Evolutionary conservation across 78 protist genomes (phyloP).

Genomic region (Tieghemostelium lacteum): DNA sequence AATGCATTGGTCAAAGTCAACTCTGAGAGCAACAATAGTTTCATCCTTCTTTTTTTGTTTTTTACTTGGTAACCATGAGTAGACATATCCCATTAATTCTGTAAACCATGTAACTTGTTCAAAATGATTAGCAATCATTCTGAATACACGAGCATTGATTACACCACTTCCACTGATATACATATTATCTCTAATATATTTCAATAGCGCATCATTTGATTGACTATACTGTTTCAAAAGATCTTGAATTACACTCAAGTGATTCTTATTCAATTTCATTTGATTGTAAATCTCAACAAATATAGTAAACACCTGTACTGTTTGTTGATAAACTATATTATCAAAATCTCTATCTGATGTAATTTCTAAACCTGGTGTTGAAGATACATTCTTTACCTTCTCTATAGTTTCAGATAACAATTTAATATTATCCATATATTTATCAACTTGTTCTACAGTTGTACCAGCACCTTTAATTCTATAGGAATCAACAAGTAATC

Average conservation of each 20-base stretch:
- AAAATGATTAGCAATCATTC: background rate
- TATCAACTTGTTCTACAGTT: no score
- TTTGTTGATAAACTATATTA: background rate
- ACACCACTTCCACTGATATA: background rate
- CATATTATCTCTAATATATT: no score
- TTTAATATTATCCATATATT: no score
- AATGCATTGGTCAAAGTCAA: slow-evolving; percentile 36
- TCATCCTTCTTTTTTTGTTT: slow-evolving; percentile 68
- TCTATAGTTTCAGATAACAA: no score
- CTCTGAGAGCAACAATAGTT: slow-evolving; percentile 4
- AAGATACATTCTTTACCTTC: no score
- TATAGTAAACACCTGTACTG: slow-evolving; percentile 8
- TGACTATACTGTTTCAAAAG: no score
- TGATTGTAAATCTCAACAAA: background rate
- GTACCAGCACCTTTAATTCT: no score
- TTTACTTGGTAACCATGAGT: slow-evolving; percentile 33
- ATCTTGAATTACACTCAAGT: background rate
- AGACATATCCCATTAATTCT: background rate
- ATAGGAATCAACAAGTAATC: no score
- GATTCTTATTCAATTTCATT: slow-evolving; percentile 4
- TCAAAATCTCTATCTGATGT: background rate
- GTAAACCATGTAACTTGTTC: slow-evolving; percentile 44
- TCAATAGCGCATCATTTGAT: no score
- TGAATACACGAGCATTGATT: background rate
- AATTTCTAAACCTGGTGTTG: no score